Evolutionary conservation across 352 stramenopile genomes (phyloP).

Genomic region (Aphanomyces euteiches): DNA sequence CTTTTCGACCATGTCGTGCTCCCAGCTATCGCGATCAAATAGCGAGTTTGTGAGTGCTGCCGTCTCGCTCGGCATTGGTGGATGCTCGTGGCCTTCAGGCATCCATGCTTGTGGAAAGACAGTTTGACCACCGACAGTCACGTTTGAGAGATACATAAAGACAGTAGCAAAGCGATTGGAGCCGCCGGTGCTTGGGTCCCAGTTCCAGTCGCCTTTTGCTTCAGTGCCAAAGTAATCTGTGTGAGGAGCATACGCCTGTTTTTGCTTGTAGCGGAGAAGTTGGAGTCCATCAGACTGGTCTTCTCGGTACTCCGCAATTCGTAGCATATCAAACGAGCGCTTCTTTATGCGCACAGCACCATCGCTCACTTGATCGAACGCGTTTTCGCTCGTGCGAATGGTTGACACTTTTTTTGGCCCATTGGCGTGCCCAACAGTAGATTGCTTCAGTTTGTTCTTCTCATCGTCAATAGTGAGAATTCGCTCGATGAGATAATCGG

Average conservation of each 20-base stretch:
- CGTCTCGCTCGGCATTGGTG: constrained; percentile 43
- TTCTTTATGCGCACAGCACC: constrained; percentile 71
- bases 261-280: constrained; percentile 93
- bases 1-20: constrained; percentile 72
- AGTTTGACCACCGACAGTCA: constrained; percentile 72
- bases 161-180: constrained; percentile 84
- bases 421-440: constrained; percentile 63
- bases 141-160: constrained; percentile 81
- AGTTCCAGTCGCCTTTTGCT: constrained; percentile 66
- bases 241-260: constrained; percentile 92
- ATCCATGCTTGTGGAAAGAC: constrained; percentile 77
- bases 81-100: constrained; percentile 56
- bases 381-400: constrained; percentile 82
- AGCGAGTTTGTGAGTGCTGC: constrained; percentile 45
- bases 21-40: constrained; percentile 62
- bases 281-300: constrained; percentile 93
- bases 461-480: constrained; percentile 81
- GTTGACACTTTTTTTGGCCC: constrained; percentile 65
- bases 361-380: constrained; percentile 81
- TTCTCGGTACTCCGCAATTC: constrained; percentile 86
- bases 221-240: constrained; percentile 88
- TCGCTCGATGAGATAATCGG: constrained; percentile 70
- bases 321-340: constrained; percentile 87
- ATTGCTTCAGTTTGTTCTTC: constrained; percentile 77
- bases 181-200: constrained; percentile 65